Evolutionary conservation across 2,329 filamentous ascomycete species (phyloP).

Genomic region (Colletotrichum plurivorum): DNA sequence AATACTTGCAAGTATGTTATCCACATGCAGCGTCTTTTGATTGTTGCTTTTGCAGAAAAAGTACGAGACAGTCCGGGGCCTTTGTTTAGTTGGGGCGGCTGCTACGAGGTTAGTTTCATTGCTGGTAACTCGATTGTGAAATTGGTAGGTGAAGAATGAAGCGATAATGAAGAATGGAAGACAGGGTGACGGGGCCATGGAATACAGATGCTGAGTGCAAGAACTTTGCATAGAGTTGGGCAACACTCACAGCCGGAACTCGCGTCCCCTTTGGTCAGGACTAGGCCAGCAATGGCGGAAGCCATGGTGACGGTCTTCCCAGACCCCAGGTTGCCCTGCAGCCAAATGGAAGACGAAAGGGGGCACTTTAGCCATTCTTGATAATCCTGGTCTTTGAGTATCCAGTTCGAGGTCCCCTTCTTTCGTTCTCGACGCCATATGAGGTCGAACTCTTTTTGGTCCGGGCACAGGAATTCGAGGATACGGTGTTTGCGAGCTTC

Average conservation of each 20-base stretch:
- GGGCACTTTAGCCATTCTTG: not conserved
- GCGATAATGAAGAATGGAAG: too few species aligned
- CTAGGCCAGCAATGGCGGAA: not conserved
- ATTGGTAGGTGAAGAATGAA: too few species aligned
- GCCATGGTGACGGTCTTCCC: conserved; percentile 1
- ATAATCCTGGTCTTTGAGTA: not conserved
- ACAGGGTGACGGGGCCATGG: too few species aligned
- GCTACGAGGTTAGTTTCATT: too few species aligned
- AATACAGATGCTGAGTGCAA: too few species aligned
- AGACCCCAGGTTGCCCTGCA: conserved; percentile 9
- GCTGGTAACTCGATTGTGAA: too few species aligned
- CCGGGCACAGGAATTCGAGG: not conserved
- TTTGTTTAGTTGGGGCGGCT: too few species aligned
- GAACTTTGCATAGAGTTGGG: too few species aligned
- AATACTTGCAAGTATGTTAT: not conserved
- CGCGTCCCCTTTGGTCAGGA: not conserved
- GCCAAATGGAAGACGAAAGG: not conserved
- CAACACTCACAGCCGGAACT: not conserved
- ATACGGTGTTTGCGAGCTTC: conserved; percentile 2
- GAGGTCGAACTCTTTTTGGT: conserved; percentile 10
- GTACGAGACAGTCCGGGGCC: not conserved
- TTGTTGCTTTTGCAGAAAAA: not conserved
- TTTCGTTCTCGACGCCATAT: conserved; percentile 26
- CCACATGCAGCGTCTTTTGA: not conserved
- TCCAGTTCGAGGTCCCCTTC: conserved; percentile 1